Evolutionary conservation across 768 basidiomycete species (phyloP).

Genomic region (Exidia glandulosa): DNA sequence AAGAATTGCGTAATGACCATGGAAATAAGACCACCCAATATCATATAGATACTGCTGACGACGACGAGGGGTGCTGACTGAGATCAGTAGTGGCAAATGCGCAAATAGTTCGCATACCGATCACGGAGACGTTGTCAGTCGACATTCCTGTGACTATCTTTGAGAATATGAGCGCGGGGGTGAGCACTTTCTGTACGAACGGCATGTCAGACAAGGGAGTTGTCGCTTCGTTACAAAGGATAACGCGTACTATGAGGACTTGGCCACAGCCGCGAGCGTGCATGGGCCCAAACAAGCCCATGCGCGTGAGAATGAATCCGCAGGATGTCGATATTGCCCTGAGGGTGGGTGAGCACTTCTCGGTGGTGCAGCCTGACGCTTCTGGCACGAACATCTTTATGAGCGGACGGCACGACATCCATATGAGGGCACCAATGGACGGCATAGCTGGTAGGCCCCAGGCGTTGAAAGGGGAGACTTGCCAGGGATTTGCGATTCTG

Average conservation of each 20-base stretch:
- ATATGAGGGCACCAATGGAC: constrained; percentile 39
- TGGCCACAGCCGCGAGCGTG: constrained; percentile 53
- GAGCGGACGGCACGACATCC: constrained; percentile 51
- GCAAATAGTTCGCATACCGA: constrained; percentile 35
- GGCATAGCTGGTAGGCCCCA: constrained; percentile 1
- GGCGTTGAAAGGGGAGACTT: no score
- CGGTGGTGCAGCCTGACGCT: constrained; percentile 12
- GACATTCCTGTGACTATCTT: not conserved
- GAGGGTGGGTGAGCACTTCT: not conserved
- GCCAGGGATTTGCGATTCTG: no score
- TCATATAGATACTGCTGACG: constrained; percentile 49
- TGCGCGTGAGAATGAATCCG: constrained; percentile 50
- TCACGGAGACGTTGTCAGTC: not conserved
- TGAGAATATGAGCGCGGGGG: not conserved
- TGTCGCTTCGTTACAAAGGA: not conserved
- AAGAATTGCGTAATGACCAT: constrained; percentile 50
- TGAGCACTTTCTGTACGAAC: constrained; percentile 42
- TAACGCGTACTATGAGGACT: constrained; percentile 35
- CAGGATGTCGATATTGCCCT: constrained; percentile 44
- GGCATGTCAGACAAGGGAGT: no score
- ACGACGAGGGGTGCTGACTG: constrained; percentile 48
- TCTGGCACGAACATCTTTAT: constrained; percentile 53
- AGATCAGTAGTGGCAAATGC: constrained; percentile 15
- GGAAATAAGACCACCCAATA: constrained; percentile 41
- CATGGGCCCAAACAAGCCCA: constrained; percentile 44